phyloP scores from a whole-genome alignment of 352 stramenopile species.

The Phytophthora brassicae region DNA sequence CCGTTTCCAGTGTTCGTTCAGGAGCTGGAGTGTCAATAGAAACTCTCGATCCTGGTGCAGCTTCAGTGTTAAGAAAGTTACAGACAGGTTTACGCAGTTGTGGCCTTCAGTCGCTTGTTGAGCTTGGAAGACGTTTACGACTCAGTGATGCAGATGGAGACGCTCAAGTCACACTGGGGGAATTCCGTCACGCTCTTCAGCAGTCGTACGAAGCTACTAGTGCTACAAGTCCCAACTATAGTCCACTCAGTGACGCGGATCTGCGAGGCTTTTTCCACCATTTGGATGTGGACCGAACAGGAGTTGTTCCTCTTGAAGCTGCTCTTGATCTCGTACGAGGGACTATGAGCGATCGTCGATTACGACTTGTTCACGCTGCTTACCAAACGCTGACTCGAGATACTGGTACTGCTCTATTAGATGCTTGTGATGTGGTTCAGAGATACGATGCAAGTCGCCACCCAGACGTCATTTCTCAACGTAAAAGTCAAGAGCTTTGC shows the following conservation, averaged over 20 bases:
- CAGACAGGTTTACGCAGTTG: slow-evolving; percentile 47
- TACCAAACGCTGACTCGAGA: slow-evolving; percentile 76
- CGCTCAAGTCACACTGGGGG: slow-evolving; percentile 58
- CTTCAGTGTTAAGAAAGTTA: slow-evolving; percentile 57
- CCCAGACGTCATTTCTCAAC: slow-evolving; percentile 71
- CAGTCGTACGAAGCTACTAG: slow-evolving; percentile 37
- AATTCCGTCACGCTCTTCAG: slow-evolving; percentile 78
- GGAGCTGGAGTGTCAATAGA: slow-evolving; percentile 9
- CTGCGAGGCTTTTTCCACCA: slow-evolving; percentile 72
- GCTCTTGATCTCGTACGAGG: slow-evolving; percentile 84
- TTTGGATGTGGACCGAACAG: slow-evolving; percentile 78
- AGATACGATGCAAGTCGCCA: slow-evolving; percentile 68
- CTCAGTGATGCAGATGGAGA: slow-evolving; percentile 72
- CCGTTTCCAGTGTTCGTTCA: slow-evolving; percentile 17
- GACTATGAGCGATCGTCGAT: slow-evolving; percentile 71
- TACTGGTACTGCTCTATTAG: slow-evolving; percentile 38
- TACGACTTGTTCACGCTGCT: slow-evolving; percentile 68
- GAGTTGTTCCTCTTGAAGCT: slow-evolving; percentile 68
- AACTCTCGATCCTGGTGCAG: slow-evolving; percentile 51
- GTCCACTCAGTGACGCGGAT: slow-evolving; percentile 63
- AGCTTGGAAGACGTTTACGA: slow-evolving; percentile 66
- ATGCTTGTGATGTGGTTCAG: slow-evolving; percentile 65
- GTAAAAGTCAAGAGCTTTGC: slow-evolving; percentile 52
- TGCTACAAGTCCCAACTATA: slow-evolving; percentile 9
- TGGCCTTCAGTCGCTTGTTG: slow-evolving; percentile 64